Conservation (phyloP, 192 early-diverging fungal species). For the Backusella morwellensis region DNA sequence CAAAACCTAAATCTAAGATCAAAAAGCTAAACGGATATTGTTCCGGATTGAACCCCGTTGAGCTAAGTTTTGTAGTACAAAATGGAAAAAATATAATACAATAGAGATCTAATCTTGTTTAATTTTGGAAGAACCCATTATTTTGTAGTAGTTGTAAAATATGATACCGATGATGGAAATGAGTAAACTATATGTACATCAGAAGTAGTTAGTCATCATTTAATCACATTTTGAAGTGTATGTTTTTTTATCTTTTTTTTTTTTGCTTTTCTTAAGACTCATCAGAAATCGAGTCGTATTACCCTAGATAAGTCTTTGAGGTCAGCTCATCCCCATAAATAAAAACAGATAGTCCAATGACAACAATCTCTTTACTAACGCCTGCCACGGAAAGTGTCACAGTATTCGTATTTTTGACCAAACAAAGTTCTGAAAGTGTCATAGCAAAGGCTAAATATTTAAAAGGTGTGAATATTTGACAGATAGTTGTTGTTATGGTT, state of each 20-base stretch:
- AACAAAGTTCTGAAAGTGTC: constrained; percentile 70
- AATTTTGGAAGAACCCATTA: neutral
- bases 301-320: constrained; percentile 61
- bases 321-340: constrained; percentile 76
- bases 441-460: constrained; percentile 62
- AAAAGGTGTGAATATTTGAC: neutral
- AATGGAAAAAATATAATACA: neutral
- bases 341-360: constrained; percentile 62
- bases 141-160: constrained; percentile 38
- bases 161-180: constrained; percentile 51
- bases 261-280: neutral
- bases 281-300: constrained; percentile 16
- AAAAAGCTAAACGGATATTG: neutral
- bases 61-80: constrained; percentile 3
- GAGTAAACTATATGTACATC: neutral
- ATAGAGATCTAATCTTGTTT: neutral
- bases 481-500: neutral
- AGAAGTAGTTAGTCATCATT: neutral
- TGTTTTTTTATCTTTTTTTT: neutral
- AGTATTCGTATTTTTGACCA: constrained; percentile 70
- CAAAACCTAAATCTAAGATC: constrained; percentile 5
- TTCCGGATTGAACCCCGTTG: constrained; percentile 2
- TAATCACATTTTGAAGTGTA: neutral
- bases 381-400: constrained; percentile 78
- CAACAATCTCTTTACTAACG: constrained; percentile 72